These are phyloP conservation scores for Lichina pygmaea DNA, from an alignment of 495 filamentous ascomycete genomes.

Conservation along the genomic window DNA sequence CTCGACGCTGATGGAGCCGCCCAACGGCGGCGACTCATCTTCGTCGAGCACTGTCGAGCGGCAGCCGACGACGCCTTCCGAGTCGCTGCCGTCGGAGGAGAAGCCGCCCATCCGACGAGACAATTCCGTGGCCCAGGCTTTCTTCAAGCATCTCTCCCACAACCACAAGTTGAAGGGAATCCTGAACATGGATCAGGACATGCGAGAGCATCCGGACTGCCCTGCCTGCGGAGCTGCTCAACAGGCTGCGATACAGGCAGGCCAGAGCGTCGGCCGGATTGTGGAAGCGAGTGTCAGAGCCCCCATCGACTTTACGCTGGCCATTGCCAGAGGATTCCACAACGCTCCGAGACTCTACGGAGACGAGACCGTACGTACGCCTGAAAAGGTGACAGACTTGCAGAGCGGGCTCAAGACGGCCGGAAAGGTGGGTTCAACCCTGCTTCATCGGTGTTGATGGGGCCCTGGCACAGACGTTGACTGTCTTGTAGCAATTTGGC, in stretches of 20 bases:
- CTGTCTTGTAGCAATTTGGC: constrained; percentile 24
- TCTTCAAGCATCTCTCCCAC: background rate
- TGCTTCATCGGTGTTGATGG: background rate
- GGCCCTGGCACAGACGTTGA: background rate
- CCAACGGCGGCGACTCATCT: background rate
- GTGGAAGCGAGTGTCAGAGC: constrained; percentile 43
- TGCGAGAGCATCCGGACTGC: background rate
- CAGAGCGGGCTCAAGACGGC: constrained; percentile 37
- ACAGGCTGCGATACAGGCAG: constrained; percentile 21
- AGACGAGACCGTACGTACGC: constrained; percentile 39
- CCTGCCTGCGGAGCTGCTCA: background rate
- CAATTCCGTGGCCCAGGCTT: background rate
- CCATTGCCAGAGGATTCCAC: constrained; percentile 59
- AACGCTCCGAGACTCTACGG: constrained; percentile 61
- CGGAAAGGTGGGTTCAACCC: constrained; percentile 16
- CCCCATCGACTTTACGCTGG: constrained; percentile 57
- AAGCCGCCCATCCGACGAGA: background rate
- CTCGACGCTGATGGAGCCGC: background rate
- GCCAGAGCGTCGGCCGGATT: constrained; percentile 38
- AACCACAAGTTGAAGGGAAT: background rate
- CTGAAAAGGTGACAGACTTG: constrained; percentile 43
- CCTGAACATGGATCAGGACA: background rate
- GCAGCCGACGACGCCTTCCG: background rate
- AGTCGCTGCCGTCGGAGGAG: background rate
- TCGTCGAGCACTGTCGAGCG: no score